Evolutionary conservation across 2,329 filamentous ascomycete genomes (phyloP), one percentile per base, ranked within the genome.

Genomic region (Cylindrodendrum hubeiense): DNA sequence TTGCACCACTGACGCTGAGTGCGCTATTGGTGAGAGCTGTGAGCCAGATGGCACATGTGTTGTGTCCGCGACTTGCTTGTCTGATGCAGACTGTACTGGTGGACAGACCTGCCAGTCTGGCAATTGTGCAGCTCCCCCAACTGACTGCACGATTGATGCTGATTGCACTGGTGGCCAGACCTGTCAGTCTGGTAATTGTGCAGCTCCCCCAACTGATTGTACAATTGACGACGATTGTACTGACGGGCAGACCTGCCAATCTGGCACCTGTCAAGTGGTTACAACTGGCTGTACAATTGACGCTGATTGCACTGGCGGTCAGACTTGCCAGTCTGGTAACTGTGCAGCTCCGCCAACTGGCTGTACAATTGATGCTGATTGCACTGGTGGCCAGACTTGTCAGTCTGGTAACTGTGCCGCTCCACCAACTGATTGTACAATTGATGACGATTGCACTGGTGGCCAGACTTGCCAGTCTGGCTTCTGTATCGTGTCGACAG

Each of bases 371-470:
- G 6, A 30, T n/a, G 7, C 17, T 4, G 28, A 58, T 34, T 63
- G 60, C 24, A 34, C 21, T 13, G n/a, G 24, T 6, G 46, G 44
- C 3, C 33, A 51, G 8, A 44, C 26, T n/a, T 62, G 60, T 13
- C 39, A 47, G 1, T n/a, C 47, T 21, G 57, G 57, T 1, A 39
- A 44, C 8, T 60, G 57, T 52, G 21, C 47, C 49, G 21, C 47
- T 21, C 28, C 28, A 3, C 9, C 28, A 2, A 30, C 28, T 12
- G n/a, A 26, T 13, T 60, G 57, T 5, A 37, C 37, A 1, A 46
- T 47, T 19, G 34, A 60, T 28, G 37, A 47, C 8, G 34, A 60
- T 5, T 60, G 57, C 28, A 33, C 30, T n/a, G 34, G 34, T 6
- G 22, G 41, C 12, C 17, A 54, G 22, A 47, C 13, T 8, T 49